Base-by-base conservation (phyloP, 2,329 filamentous ascomycete genomes). In the Coniochaeta sp. region DNA sequence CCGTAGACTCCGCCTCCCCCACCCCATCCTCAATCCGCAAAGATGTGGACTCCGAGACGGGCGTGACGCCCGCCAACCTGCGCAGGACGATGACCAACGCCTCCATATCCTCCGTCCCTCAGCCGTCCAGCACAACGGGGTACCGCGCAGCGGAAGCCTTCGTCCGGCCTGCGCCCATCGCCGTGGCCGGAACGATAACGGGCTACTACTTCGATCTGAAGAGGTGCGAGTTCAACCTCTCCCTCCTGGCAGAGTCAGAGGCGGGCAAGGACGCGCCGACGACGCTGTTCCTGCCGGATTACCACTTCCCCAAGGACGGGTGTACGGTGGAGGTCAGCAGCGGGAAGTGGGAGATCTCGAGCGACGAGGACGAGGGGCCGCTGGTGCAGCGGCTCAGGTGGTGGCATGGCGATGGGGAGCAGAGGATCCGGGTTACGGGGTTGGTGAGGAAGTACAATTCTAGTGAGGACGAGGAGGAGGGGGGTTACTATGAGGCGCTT, bases 131-230 rank as follows among this genome's bases (percentile, higher is more conserved):
- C 60, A 76, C 83, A 1, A 84, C 87, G 0, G 93, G 95, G 1
- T 91, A 89, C 68, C 89, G 95, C 40, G 95, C 93, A 1, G 93
- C 93, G 4, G 93, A 99, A 74, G 93, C 96, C 0, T 98, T 91
- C 68, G 86, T 98, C 36, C 88, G 95, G 1, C 95, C 95, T 0
- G 88, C 89, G 0, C 91, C 95, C 0, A 86, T 93, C 28, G 79
- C 81, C 4, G 89, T 89, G 0, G 87, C 87, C 57, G 95, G 95
- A 11, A 81, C 83, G 31, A 78, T 97, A 16, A 71, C 82, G 2
- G 79, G 82, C 11, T 90, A 90, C 68, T 89, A 86, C 1, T 99
- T 99, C 68, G 91, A 97, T 71, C 79, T 99, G 59, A 84, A 84
- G 56, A 89, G 82, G 62, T 93, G 90, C 71, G 83, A 82, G 11